These are phyloP conservation scores for Anethum foeniculum DNA, from an alignment of 140 eudicot species.

Conservation along the genomic window DNA sequence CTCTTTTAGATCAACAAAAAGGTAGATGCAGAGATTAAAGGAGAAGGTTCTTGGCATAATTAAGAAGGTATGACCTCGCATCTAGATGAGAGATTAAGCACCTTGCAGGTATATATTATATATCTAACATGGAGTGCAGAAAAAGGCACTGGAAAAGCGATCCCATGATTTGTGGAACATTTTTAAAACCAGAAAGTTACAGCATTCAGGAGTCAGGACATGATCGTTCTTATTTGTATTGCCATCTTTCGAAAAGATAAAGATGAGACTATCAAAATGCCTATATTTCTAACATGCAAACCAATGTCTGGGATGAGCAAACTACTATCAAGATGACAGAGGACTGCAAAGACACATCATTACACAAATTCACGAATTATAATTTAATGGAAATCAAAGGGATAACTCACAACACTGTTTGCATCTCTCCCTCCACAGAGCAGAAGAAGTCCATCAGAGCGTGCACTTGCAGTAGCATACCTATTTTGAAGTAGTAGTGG, in stretches of 20 bases:
- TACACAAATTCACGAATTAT: background rate
- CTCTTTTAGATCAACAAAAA: background rate
- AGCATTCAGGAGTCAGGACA: background rate
- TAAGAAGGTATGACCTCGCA: background rate
- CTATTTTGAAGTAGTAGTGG: slow-evolving; percentile 27
- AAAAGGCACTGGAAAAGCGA: background rate
- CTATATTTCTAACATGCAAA: background rate
- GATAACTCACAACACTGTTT: slow-evolving; percentile 72
- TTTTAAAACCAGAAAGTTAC: background rate
- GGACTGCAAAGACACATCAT: background rate
- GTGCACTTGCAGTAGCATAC: slow-evolving; percentile 99
- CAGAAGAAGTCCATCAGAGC: slow-evolving; percentile 97
- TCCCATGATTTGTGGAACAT: background rate
- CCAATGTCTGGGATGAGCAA: background rate
- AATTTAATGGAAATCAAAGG: background rate
- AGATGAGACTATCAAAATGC: background rate
- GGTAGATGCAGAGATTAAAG: background rate
- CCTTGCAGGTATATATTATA: background rate
- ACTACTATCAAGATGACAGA: background rate
- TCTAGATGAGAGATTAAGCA: background rate
- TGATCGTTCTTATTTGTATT: background rate
- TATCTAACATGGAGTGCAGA: background rate
- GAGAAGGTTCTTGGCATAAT: background rate
- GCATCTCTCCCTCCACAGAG: slow-evolving; percentile 98
- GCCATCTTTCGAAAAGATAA: background rate